Conservation (phyloP, 257 asterid genomes). For the Nicotiana sylvestris region DNA sequence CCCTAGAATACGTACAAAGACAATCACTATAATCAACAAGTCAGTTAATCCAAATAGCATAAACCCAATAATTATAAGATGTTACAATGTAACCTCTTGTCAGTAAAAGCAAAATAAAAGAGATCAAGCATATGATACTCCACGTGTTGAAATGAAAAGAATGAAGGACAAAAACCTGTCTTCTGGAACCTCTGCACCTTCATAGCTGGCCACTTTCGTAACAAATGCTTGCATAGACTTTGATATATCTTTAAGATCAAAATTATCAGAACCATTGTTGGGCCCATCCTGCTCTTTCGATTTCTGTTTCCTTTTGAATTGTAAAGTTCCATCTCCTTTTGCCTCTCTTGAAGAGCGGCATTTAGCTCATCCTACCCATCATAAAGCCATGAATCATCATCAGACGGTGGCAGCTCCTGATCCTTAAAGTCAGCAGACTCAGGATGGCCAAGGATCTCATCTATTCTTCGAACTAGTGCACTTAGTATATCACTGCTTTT, state of each 20-base stretch:
- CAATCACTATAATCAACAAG: neutral
- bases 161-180: slow-evolving; percentile 45
- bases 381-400: slow-evolving; percentile 95
- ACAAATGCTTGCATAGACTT: slow-evolving; percentile 85
- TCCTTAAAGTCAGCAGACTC: slow-evolving; percentile 58
- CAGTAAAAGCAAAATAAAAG: neutral
- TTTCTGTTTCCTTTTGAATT: slow-evolving; percentile 58
- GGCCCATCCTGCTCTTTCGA: slow-evolving; percentile 48
- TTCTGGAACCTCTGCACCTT: slow-evolving; percentile 88
- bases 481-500: slow-evolving; percentile 65
- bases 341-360: slow-evolving; percentile 80
- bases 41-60: neutral
- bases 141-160: neutral
- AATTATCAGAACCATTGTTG: slow-evolving; percentile 36
- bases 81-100: neutral
- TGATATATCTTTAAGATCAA: slow-evolving; percentile 71
- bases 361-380: slow-evolving; percentile 83
- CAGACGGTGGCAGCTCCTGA: slow-evolving; percentile 71
- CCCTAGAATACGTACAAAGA: neutral
- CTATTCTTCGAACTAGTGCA: slow-evolving; percentile 67
- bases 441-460: slow-evolving; percentile 76
- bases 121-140: neutral
- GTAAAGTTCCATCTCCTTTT: slow-evolving; percentile 77
- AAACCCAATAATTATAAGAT: neutral
- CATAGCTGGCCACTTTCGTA: slow-evolving; percentile 60